phyloP scores from a whole-genome alignment of 805 yeast species.

The Saccharomycopsis sp. region DNA sequence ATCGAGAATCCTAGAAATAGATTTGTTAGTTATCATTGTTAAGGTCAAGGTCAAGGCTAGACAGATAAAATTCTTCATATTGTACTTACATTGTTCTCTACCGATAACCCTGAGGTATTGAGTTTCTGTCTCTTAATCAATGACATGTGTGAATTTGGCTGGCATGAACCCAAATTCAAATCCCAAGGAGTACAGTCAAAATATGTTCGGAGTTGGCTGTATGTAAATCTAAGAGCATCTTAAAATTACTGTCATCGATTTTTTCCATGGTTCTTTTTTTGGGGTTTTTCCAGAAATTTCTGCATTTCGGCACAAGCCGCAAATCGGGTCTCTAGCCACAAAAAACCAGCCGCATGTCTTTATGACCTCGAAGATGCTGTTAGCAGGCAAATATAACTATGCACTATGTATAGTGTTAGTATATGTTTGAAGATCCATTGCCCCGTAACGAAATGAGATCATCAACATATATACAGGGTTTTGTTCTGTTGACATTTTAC shows the following conservation, averaged over 20 bases:
- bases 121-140: constrained; percentile 7
- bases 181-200: too few species aligned
- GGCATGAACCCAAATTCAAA: neutral
- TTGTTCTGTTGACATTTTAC: too few species aligned
- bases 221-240: neutral
- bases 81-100: neutral
- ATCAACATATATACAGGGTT: too few species aligned
- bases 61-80: too few species aligned
- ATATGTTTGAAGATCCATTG: neutral
- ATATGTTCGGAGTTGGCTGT: too few species aligned
- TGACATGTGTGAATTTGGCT: constrained; percentile 2
- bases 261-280: too few species aligned
- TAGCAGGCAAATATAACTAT: neutral
- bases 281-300: neutral
- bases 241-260: neutral
- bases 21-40: neutral
- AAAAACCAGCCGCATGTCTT: neutral
- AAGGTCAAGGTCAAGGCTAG: neutral
- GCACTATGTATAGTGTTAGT: too few species aligned
- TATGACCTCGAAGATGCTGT: neutral
- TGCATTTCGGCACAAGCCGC: neutral
- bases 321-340: neutral
- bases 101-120: neutral
- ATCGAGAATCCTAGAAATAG: neutral
- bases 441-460: neutral